A percentile compares a stretch with the other conserved stretches of the same genome.
Evolutionary conservation across 768 basidiomycete genomes (phyloP).

Genomic region (Collybia mongolica): DNA sequence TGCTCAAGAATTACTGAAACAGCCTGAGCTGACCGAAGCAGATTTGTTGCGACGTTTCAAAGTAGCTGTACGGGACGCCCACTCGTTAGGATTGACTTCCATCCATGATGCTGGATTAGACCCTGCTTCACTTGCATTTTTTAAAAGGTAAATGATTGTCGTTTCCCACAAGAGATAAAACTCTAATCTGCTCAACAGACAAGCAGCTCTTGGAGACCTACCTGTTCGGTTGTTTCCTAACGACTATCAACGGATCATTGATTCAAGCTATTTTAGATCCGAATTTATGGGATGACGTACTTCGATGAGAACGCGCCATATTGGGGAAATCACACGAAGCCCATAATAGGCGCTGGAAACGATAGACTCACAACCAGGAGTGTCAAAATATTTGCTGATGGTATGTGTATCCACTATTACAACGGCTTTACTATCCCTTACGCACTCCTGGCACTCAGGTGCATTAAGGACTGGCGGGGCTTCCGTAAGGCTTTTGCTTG

Average conservation of each 20-base stretch:
- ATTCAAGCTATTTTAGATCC: constrained; percentile 43
- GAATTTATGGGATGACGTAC: constrained; percentile 76
- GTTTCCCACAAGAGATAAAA: constrained; percentile 3
- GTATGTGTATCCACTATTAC: constrained; percentile 33
- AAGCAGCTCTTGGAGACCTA: constrained; percentile 55
- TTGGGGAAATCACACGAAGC: constrained; percentile 66
- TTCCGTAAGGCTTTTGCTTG: constrained; percentile 52
- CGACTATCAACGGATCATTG: no score
- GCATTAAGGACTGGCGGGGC: constrained; percentile 90
- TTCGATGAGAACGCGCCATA: constrained; percentile 67
- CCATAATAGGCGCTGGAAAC: constrained; percentile 56
- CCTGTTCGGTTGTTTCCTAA: constrained; percentile 42
- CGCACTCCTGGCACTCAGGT: constrained; percentile 37
- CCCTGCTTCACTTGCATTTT: constrained; percentile 71
- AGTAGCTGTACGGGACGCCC: constrained; percentile 63
- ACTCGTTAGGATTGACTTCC: constrained; percentile 72
- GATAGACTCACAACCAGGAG: constrained; percentile 69
- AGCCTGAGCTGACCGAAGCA: constrained; percentile 60
- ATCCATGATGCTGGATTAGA: constrained; percentile 85
- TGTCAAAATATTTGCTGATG: constrained; percentile 78
- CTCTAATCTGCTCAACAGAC: constrained; percentile 38
- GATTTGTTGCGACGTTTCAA: constrained; percentile 63
- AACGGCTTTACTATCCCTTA: constrained; percentile 3
- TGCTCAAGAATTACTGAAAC: constrained; percentile 72
- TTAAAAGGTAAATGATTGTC: constrained; percentile 49